Evolutionary conservation across 2,329 filamentous ascomycete genomes (phyloP).

Genomic region (Colletotrichum lentis): DNA sequence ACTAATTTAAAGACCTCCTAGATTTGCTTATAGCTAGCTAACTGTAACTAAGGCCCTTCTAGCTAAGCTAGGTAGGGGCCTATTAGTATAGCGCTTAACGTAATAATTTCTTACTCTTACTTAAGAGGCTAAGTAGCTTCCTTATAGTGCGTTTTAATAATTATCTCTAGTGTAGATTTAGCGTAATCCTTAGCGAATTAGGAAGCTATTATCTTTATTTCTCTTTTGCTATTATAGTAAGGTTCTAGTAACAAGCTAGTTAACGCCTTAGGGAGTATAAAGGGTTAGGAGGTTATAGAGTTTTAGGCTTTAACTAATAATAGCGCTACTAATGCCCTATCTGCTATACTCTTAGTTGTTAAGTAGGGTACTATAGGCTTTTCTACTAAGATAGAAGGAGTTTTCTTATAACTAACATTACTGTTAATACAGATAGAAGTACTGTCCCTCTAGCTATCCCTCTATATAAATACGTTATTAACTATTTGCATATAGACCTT

Average conservation of each 20-base stretch:
- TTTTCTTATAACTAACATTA: neutral
- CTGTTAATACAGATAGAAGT: neutral
- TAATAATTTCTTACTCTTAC: neutral
- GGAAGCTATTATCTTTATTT: neutral
- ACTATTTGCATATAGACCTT: neutral
- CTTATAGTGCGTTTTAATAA: neutral
- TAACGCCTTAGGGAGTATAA: neutral
- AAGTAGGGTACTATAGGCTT: neutral
- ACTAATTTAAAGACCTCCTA: neutral
- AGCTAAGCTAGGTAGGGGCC: neutral
- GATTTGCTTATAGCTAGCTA: neutral
- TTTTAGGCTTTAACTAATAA: neutral
- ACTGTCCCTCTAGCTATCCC: neutral
- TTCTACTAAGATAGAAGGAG: neutral
- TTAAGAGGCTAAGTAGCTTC: neutral
- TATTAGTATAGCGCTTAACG: neutral
- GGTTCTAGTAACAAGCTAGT: neutral
- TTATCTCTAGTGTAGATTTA: neutral
- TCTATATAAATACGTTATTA: neutral
- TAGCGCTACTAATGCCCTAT: neutral
- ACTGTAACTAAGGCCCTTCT: neutral
- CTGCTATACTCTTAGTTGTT: neutral
- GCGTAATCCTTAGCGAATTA: neutral
- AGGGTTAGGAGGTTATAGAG: neutral
- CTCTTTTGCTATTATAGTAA: neutral